phyloP scores from a whole-genome alignment of 768 basidiomycete species.

The Dacryopinax primogenitus region DNA sequence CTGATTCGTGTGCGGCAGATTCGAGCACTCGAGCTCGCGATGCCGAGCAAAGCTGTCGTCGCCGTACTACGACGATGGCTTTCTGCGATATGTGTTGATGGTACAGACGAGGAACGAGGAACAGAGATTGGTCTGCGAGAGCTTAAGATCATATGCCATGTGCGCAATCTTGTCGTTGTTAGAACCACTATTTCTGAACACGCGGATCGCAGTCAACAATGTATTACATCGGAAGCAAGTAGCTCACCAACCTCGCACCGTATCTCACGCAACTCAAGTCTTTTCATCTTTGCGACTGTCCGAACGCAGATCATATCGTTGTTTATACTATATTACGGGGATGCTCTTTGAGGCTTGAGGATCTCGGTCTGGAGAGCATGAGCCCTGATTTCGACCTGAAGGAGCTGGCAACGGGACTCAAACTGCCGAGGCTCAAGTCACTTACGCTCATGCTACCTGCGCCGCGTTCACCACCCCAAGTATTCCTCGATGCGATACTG shows the following conservation, averaged over 20 bases:
- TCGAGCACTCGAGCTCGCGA: background rate
- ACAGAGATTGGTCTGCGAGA: background rate
- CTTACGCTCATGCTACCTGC: background rate
- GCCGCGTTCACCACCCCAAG: background rate
- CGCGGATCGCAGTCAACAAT: background rate
- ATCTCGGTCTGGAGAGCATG: background rate
- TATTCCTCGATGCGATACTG: background rate
- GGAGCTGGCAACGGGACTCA: background rate
- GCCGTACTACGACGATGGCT: background rate
- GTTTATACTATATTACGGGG: background rate
- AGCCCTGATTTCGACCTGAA: background rate
- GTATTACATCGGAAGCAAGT: background rate
- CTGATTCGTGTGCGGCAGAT: background rate
- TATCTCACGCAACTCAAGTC: background rate
- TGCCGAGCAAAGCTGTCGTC: background rate
- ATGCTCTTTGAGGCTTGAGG: background rate
- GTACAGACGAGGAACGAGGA: background rate
- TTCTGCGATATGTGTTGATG: background rate
- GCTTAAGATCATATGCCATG: background rate
- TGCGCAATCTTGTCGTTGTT: background rate
- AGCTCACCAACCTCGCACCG: background rate
- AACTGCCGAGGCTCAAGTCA: background rate
- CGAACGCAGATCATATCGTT: background rate
- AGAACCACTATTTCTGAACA: background rate
- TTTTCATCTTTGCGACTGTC: background rate